phyloP scores from a whole-genome alignment of 192 early-diverging fungal genomes.

The Jimgerdemannia lactiflua region DNA sequence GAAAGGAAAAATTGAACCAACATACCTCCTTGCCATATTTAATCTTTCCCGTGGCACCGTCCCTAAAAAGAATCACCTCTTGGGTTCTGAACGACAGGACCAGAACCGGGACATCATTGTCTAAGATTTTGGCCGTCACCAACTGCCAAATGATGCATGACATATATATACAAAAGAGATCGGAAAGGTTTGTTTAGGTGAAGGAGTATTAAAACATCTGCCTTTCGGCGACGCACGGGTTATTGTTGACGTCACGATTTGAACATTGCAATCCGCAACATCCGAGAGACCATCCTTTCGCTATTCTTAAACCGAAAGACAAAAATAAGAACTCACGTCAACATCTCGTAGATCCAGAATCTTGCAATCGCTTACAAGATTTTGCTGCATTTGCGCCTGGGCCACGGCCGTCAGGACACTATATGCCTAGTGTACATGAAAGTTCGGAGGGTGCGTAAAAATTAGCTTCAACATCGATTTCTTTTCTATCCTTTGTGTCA shows the following conservation, averaged over 20 bases:
- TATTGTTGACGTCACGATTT: not conserved
- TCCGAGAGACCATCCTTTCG: not conserved
- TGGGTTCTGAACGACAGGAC: conserved; percentile 90
- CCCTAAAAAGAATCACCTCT: conserved; percentile 91
- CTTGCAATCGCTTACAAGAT: conserved; percentile 90
- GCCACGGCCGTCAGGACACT: conserved; percentile 82
- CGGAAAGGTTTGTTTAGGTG: not conserved
- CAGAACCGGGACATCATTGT: conserved; percentile 91
- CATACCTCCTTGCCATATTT: conserved; percentile 75
- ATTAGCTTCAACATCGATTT: not conserved
- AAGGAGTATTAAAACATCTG: not conserved
- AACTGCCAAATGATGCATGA: conserved; percentile 33
- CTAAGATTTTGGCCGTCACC: conserved; percentile 83
- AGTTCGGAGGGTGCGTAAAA: not conserved
- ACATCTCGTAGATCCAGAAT: conserved; percentile 91
- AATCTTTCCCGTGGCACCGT: conserved; percentile 81
- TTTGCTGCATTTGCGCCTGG: conserved; percentile 81
- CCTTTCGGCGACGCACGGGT: not conserved
- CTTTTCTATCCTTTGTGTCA: not conserved
- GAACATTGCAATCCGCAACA: too few species aligned
- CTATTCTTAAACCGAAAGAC: not conserved
- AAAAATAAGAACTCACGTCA: conserved; percentile 43
- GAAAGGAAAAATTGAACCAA: not conserved
- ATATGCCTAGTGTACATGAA: conserved; percentile 45
- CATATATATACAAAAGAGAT: not conserved